phyloP scores from a whole-genome alignment of 164 flowering plant species.

The Malania oleifera region DNA sequence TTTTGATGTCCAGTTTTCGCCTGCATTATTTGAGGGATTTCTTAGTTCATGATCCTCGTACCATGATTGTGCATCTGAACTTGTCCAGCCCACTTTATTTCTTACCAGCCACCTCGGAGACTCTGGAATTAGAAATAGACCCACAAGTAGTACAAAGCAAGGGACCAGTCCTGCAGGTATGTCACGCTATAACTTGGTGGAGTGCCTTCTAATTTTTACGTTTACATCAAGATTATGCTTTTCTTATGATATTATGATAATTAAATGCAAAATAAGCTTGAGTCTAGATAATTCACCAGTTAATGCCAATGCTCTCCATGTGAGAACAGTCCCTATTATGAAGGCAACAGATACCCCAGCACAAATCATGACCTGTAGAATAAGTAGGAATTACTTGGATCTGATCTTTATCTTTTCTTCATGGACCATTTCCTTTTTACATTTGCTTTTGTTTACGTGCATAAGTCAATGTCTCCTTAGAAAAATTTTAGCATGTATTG shows the following conservation, averaged over 20 bases:
- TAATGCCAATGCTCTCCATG: conserved; percentile 79
- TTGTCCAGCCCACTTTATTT: no score
- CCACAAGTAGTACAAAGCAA: conserved; percentile 49
- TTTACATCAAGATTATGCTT: no score
- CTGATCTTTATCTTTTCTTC: no score
- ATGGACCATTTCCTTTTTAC: no score
- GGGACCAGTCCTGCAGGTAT: conserved; percentile 63
- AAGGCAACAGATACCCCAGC: conserved; percentile 62
- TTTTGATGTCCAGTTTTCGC: conserved; percentile 61
- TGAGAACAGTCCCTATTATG: conserved; percentile 62
- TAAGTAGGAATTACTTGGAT: neutral
- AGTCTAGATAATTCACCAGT: conserved; percentile 35
- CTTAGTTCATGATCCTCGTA: no score
- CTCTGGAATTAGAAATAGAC: conserved; percentile 78
- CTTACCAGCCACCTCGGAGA: conserved; percentile 98
- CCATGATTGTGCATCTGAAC: no score
- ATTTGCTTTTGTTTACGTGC: neutral
- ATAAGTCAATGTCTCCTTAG: no score
- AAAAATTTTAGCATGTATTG: no score
- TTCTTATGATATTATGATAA: neutral
- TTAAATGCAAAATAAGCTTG: neutral
- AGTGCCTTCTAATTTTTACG: no score
- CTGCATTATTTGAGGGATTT: conserved; percentile 26
- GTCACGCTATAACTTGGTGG: no score
- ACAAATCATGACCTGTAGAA: conserved; percentile 60